These are phyloP conservation scores for Aspergillaceae sp. DNA, from an alignment of 2,329 filamentous ascomycete genomes.

Conservation along the genomic window DNA sequence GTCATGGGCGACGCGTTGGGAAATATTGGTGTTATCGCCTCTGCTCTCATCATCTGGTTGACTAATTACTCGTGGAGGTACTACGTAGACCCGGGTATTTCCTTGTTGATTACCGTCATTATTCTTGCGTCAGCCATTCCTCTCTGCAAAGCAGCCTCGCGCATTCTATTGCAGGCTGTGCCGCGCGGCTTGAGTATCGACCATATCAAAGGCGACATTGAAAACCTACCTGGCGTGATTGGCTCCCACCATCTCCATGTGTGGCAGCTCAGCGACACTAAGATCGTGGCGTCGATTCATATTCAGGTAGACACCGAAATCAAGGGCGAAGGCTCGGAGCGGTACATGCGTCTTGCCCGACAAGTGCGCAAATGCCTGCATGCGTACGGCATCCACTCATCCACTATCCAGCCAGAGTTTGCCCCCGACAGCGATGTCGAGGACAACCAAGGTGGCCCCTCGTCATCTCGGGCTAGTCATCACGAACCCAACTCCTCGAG, in stretches of 20 bases:
- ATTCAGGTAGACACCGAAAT: slow-evolving; percentile 88
- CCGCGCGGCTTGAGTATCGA: slow-evolving; percentile 80
- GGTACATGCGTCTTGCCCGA: slow-evolving; percentile 84
- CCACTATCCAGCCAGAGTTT: slow-evolving; percentile 93
- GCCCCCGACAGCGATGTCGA: slow-evolving; percentile 29
- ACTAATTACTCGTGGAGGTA: slow-evolving; percentile 70
- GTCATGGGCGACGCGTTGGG: slow-evolving; percentile 45
- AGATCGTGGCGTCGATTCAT: slow-evolving; percentile 86
- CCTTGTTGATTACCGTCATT: slow-evolving; percentile 80
- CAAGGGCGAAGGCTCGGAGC: slow-evolving; percentile 63
- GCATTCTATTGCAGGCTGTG: slow-evolving; percentile 89
- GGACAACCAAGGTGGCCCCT: slow-evolving; percentile 16
- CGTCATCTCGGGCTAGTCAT: slow-evolving; percentile 12
- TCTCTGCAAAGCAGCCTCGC: slow-evolving; percentile 46
- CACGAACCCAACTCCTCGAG: slow-evolving; percentile 10
- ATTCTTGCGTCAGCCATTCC: slow-evolving; percentile 49
- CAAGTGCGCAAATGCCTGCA: slow-evolving; percentile 82
- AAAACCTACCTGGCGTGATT: slow-evolving; percentile 71
- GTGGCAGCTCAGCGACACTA: slow-evolving; percentile 94
- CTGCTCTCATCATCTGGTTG: slow-evolving; percentile 83
- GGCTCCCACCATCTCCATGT: slow-evolving; percentile 95
- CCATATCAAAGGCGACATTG: slow-evolving; percentile 87
- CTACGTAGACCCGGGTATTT: slow-evolving; percentile 88
- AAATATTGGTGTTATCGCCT: slow-evolving; percentile 44
- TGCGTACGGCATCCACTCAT: slow-evolving; percentile 91